Conservation (phyloP, 805 yeast species). For the Nakazawaea populi region DNA sequence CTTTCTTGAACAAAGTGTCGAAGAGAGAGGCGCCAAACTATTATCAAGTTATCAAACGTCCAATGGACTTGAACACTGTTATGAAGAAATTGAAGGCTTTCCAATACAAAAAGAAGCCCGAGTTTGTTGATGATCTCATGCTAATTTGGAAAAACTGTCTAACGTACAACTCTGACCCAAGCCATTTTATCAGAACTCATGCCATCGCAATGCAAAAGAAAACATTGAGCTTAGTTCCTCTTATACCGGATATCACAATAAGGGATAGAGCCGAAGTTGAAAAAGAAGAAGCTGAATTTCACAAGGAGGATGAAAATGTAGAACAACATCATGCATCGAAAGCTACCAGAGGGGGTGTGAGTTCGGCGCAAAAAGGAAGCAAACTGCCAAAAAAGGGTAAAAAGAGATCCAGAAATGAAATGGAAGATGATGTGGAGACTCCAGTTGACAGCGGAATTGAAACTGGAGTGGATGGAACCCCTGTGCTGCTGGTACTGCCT, state of each 20-base stretch:
- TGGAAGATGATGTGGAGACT: slow-evolving; percentile 7
- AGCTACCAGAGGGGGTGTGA: slow-evolving; percentile 27
- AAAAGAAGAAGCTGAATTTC: slow-evolving; percentile 46
- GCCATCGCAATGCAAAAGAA: slow-evolving; percentile 96
- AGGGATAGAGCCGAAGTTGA: slow-evolving; percentile 71
- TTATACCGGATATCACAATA: slow-evolving; percentile 84
- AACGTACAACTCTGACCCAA: slow-evolving; percentile 90
- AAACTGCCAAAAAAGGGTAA: slow-evolving; percentile 32
- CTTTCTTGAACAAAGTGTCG: slow-evolving; percentile 91
- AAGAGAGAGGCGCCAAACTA: slow-evolving; percentile 98
- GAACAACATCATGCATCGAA: slow-evolving; percentile 16
- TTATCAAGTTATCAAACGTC: slow-evolving; percentile 80
- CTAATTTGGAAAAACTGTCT: slow-evolving; percentile 94
- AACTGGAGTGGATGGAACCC: neutral
- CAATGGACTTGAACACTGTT: slow-evolving; percentile 96
- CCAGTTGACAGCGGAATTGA: neutral
- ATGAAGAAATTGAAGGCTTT: slow-evolving; percentile 80
- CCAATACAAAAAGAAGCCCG: slow-evolving; percentile 78
- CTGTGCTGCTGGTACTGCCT: neutral
- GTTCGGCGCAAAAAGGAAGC: slow-evolving; percentile 20
- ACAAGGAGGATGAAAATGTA: slow-evolving; percentile 29
- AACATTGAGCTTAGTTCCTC: slow-evolving; percentile 65
- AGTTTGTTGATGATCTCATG: slow-evolving; percentile 93
- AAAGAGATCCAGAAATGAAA: slow-evolving; percentile 27
- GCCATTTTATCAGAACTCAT: slow-evolving; percentile 83